Evolutionary conservation across 164 flowering plant species (phyloP), one percentile per base, ranked within the genome.

Genomic region (Protea cynaroides): DNA sequence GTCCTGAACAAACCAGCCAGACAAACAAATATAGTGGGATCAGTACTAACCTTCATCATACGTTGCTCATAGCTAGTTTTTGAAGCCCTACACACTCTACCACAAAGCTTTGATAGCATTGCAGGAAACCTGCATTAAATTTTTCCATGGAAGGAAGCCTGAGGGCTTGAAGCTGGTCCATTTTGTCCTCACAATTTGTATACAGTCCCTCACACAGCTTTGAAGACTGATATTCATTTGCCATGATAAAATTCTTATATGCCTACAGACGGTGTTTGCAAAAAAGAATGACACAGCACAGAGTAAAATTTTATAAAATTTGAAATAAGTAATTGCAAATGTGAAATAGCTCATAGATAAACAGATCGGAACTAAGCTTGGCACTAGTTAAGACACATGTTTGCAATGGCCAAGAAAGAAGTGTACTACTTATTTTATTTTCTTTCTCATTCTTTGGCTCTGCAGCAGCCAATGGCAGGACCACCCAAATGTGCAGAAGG

Each of bases 71-170:
- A 95, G 66, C 67, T 87, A 62, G 65, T 60, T 78, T 92, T 95
- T 65, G 97, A 81, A 54, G 99, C 59, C 99, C 99, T 60, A 90
- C 88, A 76, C 99, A 95, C 71, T 82, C 84, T n/a, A 19, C 65
- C 64, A 82, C 92, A 78, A 95, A 95, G 74, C 96, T 95, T 77
- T 79, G 86, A 80, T 95, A 92, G 82, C 99, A 95, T 13, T 79
- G 88, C 51, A 83, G 80, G 74, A 90, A 86, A n/a, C 99, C 99
- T 6, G 92, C 97, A 80, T 86, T 86, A 64, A 95, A 95, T 75
- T 95, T 95, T 58, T 97, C 97, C 97, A 95, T 92, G 47, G 97
- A 86, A 57, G 99, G 99, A 73, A 95, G 97, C 67, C 84, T 82
- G 52, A 95, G 88, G 61, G 83, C 94, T 73, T 95, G 99, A 75